Base-by-base conservation (phyloP, 2,329 filamentous ascomycete species). In the Alternaria triticina region DNA sequence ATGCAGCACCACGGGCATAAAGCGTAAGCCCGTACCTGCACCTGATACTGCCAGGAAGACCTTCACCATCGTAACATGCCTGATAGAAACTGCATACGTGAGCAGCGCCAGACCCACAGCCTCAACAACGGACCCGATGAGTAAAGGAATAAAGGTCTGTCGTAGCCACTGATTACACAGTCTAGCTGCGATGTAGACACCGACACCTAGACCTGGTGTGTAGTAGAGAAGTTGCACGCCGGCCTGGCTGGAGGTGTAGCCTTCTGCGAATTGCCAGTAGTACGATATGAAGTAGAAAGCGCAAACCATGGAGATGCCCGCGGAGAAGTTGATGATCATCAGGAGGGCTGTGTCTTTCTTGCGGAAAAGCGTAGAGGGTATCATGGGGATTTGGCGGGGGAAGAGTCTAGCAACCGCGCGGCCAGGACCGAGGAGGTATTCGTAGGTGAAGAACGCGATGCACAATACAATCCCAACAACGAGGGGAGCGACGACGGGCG, bases 251-350 rank as follows among this genome's bases (percentile, higher is more conserved):
- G 80, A 82, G 27, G 67, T 75, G 64, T 86, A 86, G 6, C 82
- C 83, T 76, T 87, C 80, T 0, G 91, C 89, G 15, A 90, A 79
- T 2, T 87, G 86, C 74, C 91, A 91, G 76, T 91, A 92, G 17
- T 91, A 84, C 15, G 87, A 87, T 68, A 90, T 87, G 69, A 91
- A 92, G 75, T 91, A 92, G 67, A 91, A 86, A 1, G 89, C 86
- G 12, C 85, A 81, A 73, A 84, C 85, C 67, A 83, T 76, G 0
- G 79, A 83, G 69, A 87, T 85, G 5, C 89, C 89, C 0, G 86
- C 85, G 4, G 85, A 82, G 70, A 89, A 87, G 66, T 89, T 88
- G 66, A 90, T 83, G 61, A 86, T 85, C 64, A 88, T 86, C n/a
- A 91, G 76, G n/a, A 91, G 80, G 0, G 83, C 81, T 2, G 88